phyloP scores from a whole-genome alignment of 371 early-diverging fungal genomes.

The Mycotypha africana region DNA sequence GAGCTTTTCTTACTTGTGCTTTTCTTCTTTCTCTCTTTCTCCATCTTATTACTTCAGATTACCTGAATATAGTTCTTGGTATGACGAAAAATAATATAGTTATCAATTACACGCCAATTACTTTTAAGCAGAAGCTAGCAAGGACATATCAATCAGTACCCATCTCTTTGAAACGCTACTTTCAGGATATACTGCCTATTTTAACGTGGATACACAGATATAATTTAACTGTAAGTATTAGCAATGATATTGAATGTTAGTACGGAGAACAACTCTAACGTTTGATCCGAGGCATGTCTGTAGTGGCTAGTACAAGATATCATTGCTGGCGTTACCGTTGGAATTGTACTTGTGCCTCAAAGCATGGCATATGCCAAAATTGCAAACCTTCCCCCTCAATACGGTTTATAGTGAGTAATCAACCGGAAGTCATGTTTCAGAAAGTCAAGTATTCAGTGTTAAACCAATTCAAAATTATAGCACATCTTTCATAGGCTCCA shows the following conservation, averaged over 20 bases:
- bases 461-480: conserved; percentile 16
- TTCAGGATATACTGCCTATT: conserved; percentile 57
- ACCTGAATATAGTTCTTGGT: no score
- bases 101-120: no score
- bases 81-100: no score
- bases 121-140: no score
- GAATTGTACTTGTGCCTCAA: conserved; percentile 84
- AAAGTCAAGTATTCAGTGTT: not conserved
- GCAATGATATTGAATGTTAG: conserved; percentile 38
- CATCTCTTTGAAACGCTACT: conserved; percentile 14
- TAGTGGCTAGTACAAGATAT: conserved; percentile 82
- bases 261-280: no score
- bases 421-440: conserved; percentile 16
- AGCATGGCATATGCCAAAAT: conserved; percentile 83
- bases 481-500: conserved; percentile 67
- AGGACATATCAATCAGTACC: no score
- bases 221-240: conserved; percentile 53
- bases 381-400: conserved; percentile 75
- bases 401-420: conserved; percentile 78
- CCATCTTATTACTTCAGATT: no score
- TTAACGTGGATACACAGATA: conserved; percentile 68
- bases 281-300: conserved; percentile 9
- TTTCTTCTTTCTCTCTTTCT: no score
- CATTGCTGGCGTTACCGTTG: conserved; percentile 88
- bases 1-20: no score